phyloP scores from a whole-genome alignment of 805 yeast genomes.

The Candida krabiensis region DNA sequence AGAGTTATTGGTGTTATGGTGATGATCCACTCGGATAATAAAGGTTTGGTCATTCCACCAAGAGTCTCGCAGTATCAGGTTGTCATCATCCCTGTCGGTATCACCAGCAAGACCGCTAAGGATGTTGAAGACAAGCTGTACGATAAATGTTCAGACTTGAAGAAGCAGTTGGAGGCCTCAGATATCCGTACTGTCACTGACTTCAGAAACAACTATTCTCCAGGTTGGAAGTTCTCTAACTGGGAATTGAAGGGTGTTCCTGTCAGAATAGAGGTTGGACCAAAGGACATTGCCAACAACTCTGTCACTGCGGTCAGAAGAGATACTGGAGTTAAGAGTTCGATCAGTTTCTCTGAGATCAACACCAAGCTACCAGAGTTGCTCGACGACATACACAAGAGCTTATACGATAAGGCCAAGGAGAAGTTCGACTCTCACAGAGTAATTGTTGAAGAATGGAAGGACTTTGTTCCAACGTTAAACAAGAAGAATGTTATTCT shows the following conservation, averaged over 20 bases:
- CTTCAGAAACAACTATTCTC: slow-evolving; percentile 90
- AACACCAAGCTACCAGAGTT: slow-evolving; percentile 68
- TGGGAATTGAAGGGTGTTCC: slow-evolving; percentile 97
- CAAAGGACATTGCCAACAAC: slow-evolving; percentile 81
- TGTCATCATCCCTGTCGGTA: slow-evolving; percentile 92
- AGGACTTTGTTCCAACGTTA: slow-evolving; percentile 88
- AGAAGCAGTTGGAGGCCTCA: slow-evolving; percentile 53
- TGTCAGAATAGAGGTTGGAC: slow-evolving; percentile 92
- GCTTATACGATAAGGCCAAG: slow-evolving; percentile 76
- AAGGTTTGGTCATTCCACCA: slow-evolving; percentile 97
- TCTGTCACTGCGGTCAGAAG: slow-evolving; percentile 91
- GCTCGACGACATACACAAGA: slow-evolving; percentile 78
- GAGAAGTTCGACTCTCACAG: slow-evolving; percentile 81
- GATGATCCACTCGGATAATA: slow-evolving; percentile 98
- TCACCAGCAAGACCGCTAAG: slow-evolving; percentile 80
- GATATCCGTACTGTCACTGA: slow-evolving; percentile 82
- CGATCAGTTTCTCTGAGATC: slow-evolving; percentile 64
- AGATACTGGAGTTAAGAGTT: slow-evolving; percentile 76
- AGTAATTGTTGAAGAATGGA: slow-evolving; percentile 78
- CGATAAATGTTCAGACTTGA: slow-evolving; percentile 70
- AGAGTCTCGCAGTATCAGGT: slow-evolving; percentile 91
- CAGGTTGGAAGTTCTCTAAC: slow-evolving; percentile 98
- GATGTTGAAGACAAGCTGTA: slow-evolving; percentile 72
- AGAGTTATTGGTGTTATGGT: slow-evolving; percentile 99
- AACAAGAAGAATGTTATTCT: slow-evolving; percentile 88